Base-by-base conservation (phyloP, 371 early-diverging fungal species). In the Mucor mucedo region DNA sequence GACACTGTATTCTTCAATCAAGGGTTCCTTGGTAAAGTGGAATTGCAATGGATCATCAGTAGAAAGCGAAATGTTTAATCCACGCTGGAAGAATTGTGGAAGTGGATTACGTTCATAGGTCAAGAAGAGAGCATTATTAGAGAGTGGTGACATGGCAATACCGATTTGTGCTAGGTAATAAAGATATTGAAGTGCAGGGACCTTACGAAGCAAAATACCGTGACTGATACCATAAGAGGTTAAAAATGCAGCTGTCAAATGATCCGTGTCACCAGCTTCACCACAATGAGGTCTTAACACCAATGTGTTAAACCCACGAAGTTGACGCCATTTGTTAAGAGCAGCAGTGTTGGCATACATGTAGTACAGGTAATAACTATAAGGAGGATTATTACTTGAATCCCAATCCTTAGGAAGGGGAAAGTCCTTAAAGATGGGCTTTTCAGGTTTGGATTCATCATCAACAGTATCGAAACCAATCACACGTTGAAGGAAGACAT, bases 31-130 rank as follows among this genome's bases (percentile, higher is more conserved):
- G 13, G 98, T 98, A 64, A 94, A 98, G 68, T 99, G 99, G 84
- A 99, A 98, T 78, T 99, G 99, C 35, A 99, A 74, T 6, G 99
- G 99, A 79, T 99, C 99, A 75, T 99, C 99, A 1, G 98, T 98
- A 6, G 97, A 96, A 35, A 99, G 78, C 10, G 93, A 93, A 16
- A 99, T 93, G 68, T 98, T 98, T 52, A 99, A 86, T 0, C 99
- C 99, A 29, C 95, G 91, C 58, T 96, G 92, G 87, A 98, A 98
- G 80, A 94, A 99, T 14, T 84, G 78, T 52, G 93, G 88, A 72
- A 99, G 92, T 4, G 99, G 99, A 73, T 98, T 99, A 57, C 98
- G 88, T 70, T 98, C 97, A 74, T 96, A 97, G 9, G 91, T 93
- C 66, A 99, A 80, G 73, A 99, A 99, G 29, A 99, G 82, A 1